Evolutionary conservation across 2,329 filamentous ascomycete species (phyloP).

Genomic region (Arthrobotrys iridis): DNA sequence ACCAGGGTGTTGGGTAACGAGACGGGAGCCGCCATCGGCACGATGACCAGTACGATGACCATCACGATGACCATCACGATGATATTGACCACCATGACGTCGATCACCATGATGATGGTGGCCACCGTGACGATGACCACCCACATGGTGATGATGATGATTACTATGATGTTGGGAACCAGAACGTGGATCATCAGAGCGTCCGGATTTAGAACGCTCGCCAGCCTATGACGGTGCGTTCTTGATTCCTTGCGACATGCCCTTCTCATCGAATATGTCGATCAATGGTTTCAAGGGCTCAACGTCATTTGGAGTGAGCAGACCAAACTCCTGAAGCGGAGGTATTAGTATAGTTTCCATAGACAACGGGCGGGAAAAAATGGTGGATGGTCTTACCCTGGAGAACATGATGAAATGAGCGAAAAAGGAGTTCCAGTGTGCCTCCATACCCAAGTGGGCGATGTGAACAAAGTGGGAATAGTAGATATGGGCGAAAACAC

Average conservation of each 20-base stretch:
- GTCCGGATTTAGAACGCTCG: too few species aligned
- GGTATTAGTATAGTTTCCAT: background rate
- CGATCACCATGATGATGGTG: too few species aligned
- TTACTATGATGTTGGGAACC: too few species aligned
- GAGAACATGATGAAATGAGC: conserved; percentile 75
- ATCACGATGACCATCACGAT: too few species aligned
- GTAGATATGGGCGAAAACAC: conserved; percentile 96
- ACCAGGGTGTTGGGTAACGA: too few species aligned
- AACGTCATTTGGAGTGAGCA: conserved; percentile 58
- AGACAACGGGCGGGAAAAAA: background rate
- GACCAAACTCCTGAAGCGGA: conserved; percentile 57
- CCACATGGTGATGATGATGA: too few species aligned
- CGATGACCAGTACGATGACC: too few species aligned
- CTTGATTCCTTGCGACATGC: conserved; percentile 56
- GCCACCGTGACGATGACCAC: too few species aligned
- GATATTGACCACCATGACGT: too few species aligned
- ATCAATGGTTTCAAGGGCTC: conserved; percentile 59
- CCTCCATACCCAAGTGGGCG: conserved; percentile 82
- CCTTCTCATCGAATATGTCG: conserved; percentile 59
- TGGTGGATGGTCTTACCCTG: conserved; percentile 45
- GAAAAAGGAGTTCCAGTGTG: conserved; percentile 87
- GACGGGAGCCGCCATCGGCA: too few species aligned
- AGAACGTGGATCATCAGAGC: too few species aligned
- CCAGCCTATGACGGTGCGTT: conserved; percentile 1
- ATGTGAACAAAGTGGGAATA: conserved; percentile 94